Percentiles rank a stretch among this genome's conserved stretches.
Conservation (phyloP, 768 basidiomycete genomes). For the Hericium coralloides region DNA sequence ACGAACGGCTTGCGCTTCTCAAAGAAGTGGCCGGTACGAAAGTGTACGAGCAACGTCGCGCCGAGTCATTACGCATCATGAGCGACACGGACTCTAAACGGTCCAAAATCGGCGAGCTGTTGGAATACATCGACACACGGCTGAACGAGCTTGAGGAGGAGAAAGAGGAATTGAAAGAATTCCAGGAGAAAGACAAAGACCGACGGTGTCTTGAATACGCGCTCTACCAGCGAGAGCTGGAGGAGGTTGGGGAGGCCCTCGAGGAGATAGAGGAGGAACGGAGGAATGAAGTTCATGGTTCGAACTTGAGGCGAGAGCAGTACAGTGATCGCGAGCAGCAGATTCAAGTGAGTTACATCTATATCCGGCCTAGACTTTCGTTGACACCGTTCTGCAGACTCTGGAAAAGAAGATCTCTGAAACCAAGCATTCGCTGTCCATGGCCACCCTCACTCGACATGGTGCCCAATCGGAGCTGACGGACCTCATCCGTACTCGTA, state of each 20-base stretch:
- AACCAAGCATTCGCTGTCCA: constrained; percentile 61
- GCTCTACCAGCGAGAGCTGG: constrained; percentile 82
- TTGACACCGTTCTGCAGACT: constrained; percentile 33
- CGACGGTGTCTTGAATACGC: constrained; percentile 92
- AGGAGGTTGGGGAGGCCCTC: constrained; percentile 79
- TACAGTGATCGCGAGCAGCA: constrained; percentile 80
- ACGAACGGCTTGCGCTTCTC: constrained; percentile 85
- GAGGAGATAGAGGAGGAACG: constrained; percentile 84
- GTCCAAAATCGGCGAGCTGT: constrained; percentile 80
- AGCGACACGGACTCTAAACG: constrained; percentile 92
- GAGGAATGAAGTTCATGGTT: constrained; percentile 71
- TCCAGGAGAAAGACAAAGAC: constrained; percentile 92
- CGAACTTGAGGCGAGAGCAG: constrained; percentile 75
- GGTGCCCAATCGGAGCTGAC: constrained; percentile 79
- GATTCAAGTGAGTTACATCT: constrained; percentile 50
- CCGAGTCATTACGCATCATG: constrained; percentile 95
- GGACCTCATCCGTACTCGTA: constrained; percentile 76
- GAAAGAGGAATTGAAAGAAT: constrained; percentile 96
- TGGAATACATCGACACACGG: constrained; percentile 86
- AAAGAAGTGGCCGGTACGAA: constrained; percentile 99
- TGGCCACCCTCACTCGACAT: constrained; percentile 56
- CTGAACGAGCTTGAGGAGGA: constrained; percentile 92
- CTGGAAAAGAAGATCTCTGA: constrained; percentile 68
- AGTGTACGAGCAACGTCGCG: constrained; percentile 90
- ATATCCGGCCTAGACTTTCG: not conserved